These are phyloP conservation scores for Neurospora terricola DNA, from an alignment of 495 filamentous ascomycete species.

Conservation along the genomic window DNA sequence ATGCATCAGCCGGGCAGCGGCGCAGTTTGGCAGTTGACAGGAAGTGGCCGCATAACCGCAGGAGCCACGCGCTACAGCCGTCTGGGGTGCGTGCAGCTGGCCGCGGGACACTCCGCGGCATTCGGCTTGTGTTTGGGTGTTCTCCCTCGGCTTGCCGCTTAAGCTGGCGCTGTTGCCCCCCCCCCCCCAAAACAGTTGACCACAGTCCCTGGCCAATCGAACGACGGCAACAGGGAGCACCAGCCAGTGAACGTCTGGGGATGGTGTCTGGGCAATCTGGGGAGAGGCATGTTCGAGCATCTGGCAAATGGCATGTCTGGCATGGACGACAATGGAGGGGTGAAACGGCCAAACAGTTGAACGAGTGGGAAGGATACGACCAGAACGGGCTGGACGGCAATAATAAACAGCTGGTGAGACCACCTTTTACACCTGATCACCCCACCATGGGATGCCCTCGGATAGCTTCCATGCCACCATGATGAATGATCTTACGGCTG, in stretches of 20 bases:
- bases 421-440: not conserved
- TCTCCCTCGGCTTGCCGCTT: not conserved
- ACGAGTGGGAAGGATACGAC: too few relatives aligned
- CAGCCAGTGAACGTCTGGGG: not conserved
- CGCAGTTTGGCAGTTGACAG: not conserved
- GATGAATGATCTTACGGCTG: not conserved
- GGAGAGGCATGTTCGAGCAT: not conserved
- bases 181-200: not conserved
- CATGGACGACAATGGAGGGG: not conserved
- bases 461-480: not conserved
- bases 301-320: not conserved
- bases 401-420: not conserved
- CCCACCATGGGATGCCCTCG: not conserved
- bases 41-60: not conserved
- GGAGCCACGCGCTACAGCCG: not conserved
- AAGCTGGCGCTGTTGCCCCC: too few relatives aligned
- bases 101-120: not conserved
- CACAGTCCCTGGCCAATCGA: not conserved
- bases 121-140: not conserved
- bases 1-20: not conserved
- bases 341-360: not conserved
- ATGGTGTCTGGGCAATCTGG: not conserved
- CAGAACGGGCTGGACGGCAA: not conserved
- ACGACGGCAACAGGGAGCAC: not conserved
- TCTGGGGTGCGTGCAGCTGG: not conserved